Conservation (phyloP, 2,329 filamentous ascomycete species). For the Pestalotiopsis sp. region DNA sequence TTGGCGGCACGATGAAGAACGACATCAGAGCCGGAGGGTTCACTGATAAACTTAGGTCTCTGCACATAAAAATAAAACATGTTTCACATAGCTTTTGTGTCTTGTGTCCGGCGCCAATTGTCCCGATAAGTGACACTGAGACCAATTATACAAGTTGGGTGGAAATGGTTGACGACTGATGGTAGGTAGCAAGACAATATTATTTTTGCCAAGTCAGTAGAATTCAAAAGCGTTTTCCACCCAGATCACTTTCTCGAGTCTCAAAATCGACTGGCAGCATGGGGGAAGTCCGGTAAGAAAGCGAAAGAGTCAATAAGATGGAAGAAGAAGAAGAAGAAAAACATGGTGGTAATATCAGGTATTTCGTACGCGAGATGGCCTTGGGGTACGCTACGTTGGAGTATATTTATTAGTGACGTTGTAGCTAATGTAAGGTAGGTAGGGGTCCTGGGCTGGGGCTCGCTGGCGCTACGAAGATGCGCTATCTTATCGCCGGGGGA, state of each 20-base stretch:
- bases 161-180: too few relatives aligned
- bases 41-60: neutral
- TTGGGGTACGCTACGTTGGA: too few relatives aligned
- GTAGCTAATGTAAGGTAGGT: neutral
- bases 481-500: slow-evolving; percentile 11
- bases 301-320: too few relatives aligned
- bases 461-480: neutral
- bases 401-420: neutral
- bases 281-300: too few relatives aligned
- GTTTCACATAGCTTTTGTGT: neutral
- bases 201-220: too few relatives aligned
- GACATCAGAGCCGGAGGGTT: neutral
- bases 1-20: neutral
- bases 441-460: neutral
- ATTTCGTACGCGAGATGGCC: neutral
- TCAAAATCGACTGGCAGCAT: too few relatives aligned
- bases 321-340: too few relatives aligned
- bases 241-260: too few relatives aligned
- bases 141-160: too few relatives aligned
- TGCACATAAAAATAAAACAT: neutral
- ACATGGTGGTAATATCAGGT: neutral
- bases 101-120: neutral
- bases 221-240: too few relatives aligned
- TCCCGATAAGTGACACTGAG: too few relatives aligned
- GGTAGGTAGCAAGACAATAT: too few relatives aligned